These are phyloP conservation scores for Pestalotiopsis sp. DNA, from an alignment of 2,329 filamentous ascomycete genomes.

Conservation along the genomic window DNA sequence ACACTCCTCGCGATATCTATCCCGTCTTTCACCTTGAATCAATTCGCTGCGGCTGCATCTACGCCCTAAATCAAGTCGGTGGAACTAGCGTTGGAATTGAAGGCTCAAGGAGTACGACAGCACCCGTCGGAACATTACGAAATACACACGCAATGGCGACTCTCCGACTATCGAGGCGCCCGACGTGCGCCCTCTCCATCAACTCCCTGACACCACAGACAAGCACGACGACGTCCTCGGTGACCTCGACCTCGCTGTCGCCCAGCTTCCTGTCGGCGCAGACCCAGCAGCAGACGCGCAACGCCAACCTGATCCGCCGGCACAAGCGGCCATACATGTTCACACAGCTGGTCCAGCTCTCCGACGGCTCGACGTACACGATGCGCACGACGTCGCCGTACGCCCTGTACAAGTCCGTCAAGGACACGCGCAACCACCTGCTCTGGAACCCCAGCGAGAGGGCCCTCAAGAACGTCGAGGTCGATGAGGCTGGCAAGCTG, in stretches of 20 bases:
- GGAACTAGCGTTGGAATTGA: neutral
- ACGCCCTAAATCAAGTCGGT: neutral
- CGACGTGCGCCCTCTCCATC: constrained; percentile 14
- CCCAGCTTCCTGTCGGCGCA: constrained; percentile 3
- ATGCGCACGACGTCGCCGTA: constrained; percentile 75
- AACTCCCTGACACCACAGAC: constrained; percentile 24
- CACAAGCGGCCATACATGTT: constrained; percentile 95
- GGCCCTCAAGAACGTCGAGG: constrained; percentile 83
- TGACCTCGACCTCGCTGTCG: neutral
- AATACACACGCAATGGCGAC: constrained; percentile 12
- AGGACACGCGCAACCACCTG: constrained; percentile 87
- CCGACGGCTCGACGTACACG: constrained; percentile 85
- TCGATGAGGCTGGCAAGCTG: constrained; percentile 90
- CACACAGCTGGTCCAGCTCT: constrained; percentile 93
- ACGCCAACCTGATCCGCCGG: constrained; percentile 83
- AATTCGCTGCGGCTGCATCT: neutral
- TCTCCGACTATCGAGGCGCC: constrained; percentile 14
- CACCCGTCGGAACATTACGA: neutral
- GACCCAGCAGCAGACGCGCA: constrained; percentile 64
- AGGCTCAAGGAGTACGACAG: too few species aligned
- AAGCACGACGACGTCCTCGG: constrained; percentile 20
- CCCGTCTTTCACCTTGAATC: neutral
- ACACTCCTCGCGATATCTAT: neutral
- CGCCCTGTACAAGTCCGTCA: constrained; percentile 61
- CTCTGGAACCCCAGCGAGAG: constrained; percentile 88